Base-by-base conservation (phyloP, 352 stramenopile species). In the Globisporangium takayamanum region DNA sequence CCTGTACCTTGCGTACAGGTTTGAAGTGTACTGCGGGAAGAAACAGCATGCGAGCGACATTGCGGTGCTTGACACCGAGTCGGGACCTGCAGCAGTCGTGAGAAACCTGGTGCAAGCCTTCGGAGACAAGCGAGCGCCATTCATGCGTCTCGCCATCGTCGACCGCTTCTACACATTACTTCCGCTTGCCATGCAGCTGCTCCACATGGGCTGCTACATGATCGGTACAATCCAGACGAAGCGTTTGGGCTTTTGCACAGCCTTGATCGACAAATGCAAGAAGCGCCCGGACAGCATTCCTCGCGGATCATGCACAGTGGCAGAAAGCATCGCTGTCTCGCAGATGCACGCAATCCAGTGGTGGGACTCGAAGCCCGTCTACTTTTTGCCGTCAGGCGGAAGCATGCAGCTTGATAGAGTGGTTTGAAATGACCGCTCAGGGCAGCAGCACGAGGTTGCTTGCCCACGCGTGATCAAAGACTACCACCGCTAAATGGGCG, bases 401-500 rank as follows among this genome's bases (percentile, higher is more conserved):
- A 49, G 22, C 3, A 6, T 26, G 44, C 18, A 22, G 44, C 16
- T 49, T 1, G 44, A 49, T 18, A 25, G 18, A 48, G 16, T 49
- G 44, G 44, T 1, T 0, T 14, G 44, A 10, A 49, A 49, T 3
- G 44, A 49, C 28, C 44, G 4, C 14, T 14, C 14, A 18, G 44
- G 44, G n/a, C 44, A 14, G 10, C 44, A 22, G 44, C 14, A 59
- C 20, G 37, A 62, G 12, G 46, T 62, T 1, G 18, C 50, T 12
- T 62, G 30, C 3, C 60, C 60, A 0, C 53, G 55, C 14, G 20
- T 58, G 6, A 49, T 62, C 16, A 59, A 58, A 20, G 55, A 52
- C 33, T 63, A 67, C n/a, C 50, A 59, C 6, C 8, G 22, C 16
- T 57, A 50, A 2, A 63, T 62, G 54, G 60, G 60, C 30, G 49